These are phyloP conservation scores for Trebouxia sp. DNA, from an alignment of 139 green algal species.

Conservation along the genomic window DNA sequence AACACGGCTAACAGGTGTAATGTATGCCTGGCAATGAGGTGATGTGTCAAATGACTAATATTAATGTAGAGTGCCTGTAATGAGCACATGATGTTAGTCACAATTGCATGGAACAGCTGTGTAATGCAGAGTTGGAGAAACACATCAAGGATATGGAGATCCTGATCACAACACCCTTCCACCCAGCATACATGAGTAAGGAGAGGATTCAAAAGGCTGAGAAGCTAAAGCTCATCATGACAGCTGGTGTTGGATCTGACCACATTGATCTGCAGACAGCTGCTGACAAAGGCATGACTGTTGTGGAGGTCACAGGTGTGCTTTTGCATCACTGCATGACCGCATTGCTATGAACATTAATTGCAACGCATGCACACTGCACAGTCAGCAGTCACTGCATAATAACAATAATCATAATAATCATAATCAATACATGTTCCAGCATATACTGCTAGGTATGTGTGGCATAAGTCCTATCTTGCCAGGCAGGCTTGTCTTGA, in stretches of 20 bases:
- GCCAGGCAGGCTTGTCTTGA: too few species aligned
- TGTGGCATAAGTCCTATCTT: too few species aligned
- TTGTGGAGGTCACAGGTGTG: conserved; percentile 35
- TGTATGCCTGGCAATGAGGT: not conserved
- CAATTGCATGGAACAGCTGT: not conserved
- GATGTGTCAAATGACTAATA: not conserved
- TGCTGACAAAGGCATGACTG: conserved; percentile 33
- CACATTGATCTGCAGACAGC: conserved; percentile 38
- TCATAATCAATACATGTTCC: too few species aligned
- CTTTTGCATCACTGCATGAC: too few species aligned
- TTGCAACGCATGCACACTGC: too few species aligned
- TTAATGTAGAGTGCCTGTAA: not conserved
- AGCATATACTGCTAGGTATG: too few species aligned
- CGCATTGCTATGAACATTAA: too few species aligned
- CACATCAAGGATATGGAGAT: conserved; percentile 2
- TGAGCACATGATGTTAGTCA: not conserved
- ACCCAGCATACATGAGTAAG: conserved; percentile 35
- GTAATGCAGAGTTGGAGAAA: conserved; percentile 21
- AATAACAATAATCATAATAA: too few species aligned
- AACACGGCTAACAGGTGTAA: not conserved
- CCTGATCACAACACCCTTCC: conserved; percentile 40
- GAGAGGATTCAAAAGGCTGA: conserved; percentile 30
- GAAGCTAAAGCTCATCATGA: conserved; percentile 38
- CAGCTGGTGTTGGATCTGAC: conserved; percentile 37
- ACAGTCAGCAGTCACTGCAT: too few species aligned